Evolutionary conservation across 2,329 filamentous ascomycete species (phyloP).

Genomic region (Ophiostoma tasmaniense): DNA sequence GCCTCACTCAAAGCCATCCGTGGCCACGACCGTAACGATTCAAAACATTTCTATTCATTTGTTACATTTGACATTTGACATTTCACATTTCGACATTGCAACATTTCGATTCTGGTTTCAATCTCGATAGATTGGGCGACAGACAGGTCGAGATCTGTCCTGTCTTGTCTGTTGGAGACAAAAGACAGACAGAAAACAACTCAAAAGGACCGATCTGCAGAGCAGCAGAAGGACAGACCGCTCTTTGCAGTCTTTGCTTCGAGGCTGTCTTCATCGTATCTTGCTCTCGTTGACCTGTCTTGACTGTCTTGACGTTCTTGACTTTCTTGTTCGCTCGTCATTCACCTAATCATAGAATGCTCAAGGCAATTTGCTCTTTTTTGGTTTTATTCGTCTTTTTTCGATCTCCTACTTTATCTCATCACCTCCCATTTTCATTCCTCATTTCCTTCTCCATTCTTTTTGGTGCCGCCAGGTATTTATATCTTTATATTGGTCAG

Average conservation of each 20-base stretch:
- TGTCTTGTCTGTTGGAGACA: not conserved
- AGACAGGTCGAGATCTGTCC: not conserved
- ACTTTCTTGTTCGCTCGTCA: not conserved
- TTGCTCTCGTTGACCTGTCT: too few relatives aligned
- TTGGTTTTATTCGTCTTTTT: not conserved
- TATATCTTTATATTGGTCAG: conserved; percentile 2
- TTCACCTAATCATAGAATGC: conserved; percentile 1
- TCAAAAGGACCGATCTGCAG: not conserved
- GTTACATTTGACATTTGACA: not conserved
- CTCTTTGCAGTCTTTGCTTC: not conserved
- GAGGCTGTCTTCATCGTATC: not conserved
- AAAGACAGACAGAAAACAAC: too few relatives aligned
- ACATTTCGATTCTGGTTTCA: too few relatives aligned
- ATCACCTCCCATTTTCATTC: not conserved
- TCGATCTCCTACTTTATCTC: not conserved
- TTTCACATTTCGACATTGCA: too few relatives aligned
- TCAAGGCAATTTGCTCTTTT: not conserved
- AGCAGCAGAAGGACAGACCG: not conserved
- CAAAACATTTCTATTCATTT: conserved; percentile 5
- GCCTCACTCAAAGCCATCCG: not conserved
- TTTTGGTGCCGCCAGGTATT: not conserved
- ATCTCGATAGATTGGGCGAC: not conserved
- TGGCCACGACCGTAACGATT: conserved; percentile 12
- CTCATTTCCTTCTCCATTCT: not conserved
- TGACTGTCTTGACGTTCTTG: too few relatives aligned